Conservation (phyloP, 768 basidiomycete genomes). For the Hemileccinum impolitum region DNA sequence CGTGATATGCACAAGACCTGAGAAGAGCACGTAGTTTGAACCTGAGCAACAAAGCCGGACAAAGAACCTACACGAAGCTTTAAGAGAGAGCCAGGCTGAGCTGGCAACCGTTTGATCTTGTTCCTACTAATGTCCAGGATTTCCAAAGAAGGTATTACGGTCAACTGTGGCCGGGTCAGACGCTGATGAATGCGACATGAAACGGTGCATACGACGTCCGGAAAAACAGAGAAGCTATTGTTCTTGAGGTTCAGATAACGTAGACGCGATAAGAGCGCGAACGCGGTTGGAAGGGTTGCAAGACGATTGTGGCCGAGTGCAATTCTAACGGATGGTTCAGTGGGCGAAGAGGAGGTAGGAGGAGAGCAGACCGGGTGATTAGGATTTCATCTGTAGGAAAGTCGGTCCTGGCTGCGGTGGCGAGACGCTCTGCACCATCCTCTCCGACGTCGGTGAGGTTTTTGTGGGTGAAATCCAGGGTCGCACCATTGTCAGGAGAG, state of each 20-base stretch:
- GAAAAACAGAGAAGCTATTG: slow-evolving; percentile 80
- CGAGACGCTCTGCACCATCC: slow-evolving; percentile 75
- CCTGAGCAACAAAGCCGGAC: background rate
- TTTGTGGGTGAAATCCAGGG: slow-evolving; percentile 81
- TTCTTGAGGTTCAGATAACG: slow-evolving; percentile 86
- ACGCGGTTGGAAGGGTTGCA: slow-evolving; percentile 69
- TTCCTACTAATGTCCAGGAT: slow-evolving; percentile 95
- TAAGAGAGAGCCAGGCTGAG: slow-evolving; percentile 71
- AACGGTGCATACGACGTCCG: slow-evolving; percentile 68
- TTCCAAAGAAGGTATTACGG: slow-evolving; percentile 81
- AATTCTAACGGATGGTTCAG: slow-evolving; percentile 48
- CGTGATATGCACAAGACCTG: slow-evolving; percentile 85
- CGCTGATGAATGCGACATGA: background rate
- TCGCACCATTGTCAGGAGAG: slow-evolving; percentile 77
- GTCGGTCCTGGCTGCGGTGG: slow-evolving; percentile 49
- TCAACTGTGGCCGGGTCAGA: slow-evolving; percentile 52
- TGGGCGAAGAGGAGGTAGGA: slow-evolving; percentile 8
- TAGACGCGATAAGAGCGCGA: slow-evolving; percentile 66
- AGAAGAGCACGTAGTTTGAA: slow-evolving; percentile 1
- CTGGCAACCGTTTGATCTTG: slow-evolving; percentile 77
- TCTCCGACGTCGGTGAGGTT: slow-evolving; percentile 72
- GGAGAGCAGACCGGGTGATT: slow-evolving; percentile 54
- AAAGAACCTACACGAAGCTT: slow-evolving; percentile 60
- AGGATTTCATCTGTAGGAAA: slow-evolving; percentile 45
- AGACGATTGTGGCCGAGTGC: slow-evolving; percentile 86